phyloP scores from a whole-genome alignment of 163 green algal genomes.

The Volvox carteri region DNA sequence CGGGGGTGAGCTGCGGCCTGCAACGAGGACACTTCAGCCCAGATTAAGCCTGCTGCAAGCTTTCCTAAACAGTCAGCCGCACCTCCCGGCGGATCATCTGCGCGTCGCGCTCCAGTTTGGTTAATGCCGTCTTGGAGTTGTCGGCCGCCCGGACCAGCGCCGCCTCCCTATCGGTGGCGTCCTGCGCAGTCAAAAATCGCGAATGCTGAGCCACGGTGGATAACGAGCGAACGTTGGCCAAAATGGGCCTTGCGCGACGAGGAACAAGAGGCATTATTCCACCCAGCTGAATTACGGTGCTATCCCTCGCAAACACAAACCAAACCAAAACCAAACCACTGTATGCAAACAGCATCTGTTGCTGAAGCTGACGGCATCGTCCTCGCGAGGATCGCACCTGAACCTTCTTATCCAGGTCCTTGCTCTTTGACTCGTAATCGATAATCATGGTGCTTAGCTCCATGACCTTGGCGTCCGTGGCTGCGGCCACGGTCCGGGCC shows the following conservation, averaged over 20 bases:
- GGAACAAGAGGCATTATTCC: no score
- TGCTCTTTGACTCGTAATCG: not conserved
- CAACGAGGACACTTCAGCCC: not conserved
- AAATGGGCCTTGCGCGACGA: no score
- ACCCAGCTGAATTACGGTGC: not conserved
- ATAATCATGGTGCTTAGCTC: constrained; percentile 9
- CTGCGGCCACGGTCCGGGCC: not conserved
- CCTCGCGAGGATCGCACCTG: constrained; percentile 26
- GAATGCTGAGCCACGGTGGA: not conserved
- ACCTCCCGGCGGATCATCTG: constrained; percentile 34
- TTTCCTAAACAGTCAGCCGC: not conserved
- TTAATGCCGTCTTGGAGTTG: constrained; percentile 21
- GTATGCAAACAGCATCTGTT: not conserved
- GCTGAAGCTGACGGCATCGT: no score
- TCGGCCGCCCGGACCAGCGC: constrained; percentile 40
- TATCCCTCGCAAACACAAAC: not conserved
- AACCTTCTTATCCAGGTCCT: constrained; percentile 34
- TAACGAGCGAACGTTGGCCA: not conserved
- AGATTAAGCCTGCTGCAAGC: not conserved
- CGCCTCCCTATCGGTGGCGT: constrained; percentile 15
- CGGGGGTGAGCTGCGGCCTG: not conserved
- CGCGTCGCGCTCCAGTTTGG: not conserved
- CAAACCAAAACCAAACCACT: not conserved
- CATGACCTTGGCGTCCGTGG: not conserved
- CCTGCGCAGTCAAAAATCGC: not conserved